phyloP scores from a whole-genome alignment of 2,329 filamentous ascomycete species.

The Botrytis tulipae region DNA sequence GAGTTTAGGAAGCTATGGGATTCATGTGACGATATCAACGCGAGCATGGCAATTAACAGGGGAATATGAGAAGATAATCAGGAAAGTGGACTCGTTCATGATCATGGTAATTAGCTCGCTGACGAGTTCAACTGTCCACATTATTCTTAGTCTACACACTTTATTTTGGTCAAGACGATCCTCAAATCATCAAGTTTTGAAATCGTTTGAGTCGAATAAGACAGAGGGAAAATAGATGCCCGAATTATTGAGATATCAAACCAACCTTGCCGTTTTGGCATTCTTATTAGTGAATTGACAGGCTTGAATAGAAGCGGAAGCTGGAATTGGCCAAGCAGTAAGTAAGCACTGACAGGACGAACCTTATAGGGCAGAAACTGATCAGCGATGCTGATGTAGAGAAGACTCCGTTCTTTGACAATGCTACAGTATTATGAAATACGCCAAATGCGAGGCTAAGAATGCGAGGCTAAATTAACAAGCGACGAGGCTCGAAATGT shows the following conservation, averaged over 20 bases:
- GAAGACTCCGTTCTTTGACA: background rate
- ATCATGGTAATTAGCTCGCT: background rate
- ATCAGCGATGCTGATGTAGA: background rate
- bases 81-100: background rate
- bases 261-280: background rate
- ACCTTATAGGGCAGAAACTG: background rate
- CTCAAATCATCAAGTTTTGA: background rate
- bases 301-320: background rate
- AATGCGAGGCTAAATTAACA: background rate
- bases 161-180: background rate
- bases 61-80: background rate
- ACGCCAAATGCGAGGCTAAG: background rate
- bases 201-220: background rate
- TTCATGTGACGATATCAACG: background rate
- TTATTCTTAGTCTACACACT: background rate
- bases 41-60: background rate
- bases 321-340: background rate
- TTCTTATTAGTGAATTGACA: background rate
- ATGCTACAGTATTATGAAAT: background rate
- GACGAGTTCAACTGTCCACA: background rate
- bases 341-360: background rate
- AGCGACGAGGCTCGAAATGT: background rate
- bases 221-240: background rate
- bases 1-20: background rate
- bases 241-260: background rate